Evolutionary conservation across 495 filamentous ascomycete species (phyloP).

Genomic region (Xylaria sp.): DNA sequence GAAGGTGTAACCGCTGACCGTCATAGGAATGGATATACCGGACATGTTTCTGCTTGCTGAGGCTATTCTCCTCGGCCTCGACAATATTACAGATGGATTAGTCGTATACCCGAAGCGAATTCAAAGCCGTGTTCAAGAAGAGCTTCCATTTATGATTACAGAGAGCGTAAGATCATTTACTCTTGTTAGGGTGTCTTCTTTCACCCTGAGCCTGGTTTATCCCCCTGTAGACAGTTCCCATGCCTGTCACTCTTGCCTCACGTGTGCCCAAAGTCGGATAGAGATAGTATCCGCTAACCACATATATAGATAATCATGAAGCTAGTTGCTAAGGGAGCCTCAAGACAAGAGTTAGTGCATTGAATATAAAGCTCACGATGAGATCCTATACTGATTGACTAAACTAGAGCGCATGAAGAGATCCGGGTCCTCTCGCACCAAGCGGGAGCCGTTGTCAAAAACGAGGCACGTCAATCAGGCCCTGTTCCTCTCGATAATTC

Average conservation of each 20-base stretch:
- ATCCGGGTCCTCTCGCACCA: constrained; percentile 90
- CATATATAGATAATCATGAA: constrained; percentile 76
- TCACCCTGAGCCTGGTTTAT: not conserved
- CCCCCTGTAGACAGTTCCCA: not conserved
- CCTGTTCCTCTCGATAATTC: not conserved
- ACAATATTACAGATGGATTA: constrained; percentile 73
- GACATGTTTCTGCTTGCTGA: constrained; percentile 73
- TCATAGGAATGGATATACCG: constrained; percentile 28
- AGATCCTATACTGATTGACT: not conserved
- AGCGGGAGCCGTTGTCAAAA: constrained; percentile 81
- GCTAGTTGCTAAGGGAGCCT: constrained; percentile 74
- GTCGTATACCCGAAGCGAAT: constrained; percentile 80
- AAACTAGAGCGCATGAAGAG: constrained; percentile 76
- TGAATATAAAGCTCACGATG: not conserved
- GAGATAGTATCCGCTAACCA: constrained; percentile 33
- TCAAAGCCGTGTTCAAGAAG: constrained; percentile 64
- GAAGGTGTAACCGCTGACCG: constrained; percentile 13
- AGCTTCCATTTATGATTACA: constrained; percentile 59
- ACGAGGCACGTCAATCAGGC: constrained; percentile 36
- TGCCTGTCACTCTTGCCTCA: not conserved
- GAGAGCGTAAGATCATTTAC: constrained; percentile 28
- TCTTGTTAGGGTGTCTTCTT: not conserved
- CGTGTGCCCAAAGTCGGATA: not conserved
- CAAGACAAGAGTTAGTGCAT: constrained; percentile 69
- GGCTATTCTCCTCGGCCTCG: constrained; percentile 69